A percentile compares a stretch with the other conserved stretches of the same genome.
These are phyloP conservation scores for Larix kaempferi DNA, from an alignment of 75 land plant genomes.

Conservation along the genomic window DNA sequence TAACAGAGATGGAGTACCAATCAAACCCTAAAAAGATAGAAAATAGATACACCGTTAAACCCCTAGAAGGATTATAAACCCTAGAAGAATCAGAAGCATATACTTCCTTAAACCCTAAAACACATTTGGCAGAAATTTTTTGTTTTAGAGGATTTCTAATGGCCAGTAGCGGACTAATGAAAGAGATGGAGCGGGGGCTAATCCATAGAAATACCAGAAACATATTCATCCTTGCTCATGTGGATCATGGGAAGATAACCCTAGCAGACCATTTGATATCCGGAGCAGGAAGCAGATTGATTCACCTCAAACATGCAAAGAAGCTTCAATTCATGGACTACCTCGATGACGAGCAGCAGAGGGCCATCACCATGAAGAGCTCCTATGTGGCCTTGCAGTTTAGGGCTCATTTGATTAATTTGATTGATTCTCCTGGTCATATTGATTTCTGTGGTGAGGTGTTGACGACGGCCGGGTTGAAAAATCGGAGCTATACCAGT, in stretches of 20 bases:
- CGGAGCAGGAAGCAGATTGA: slow-evolving; percentile 59
- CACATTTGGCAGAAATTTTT: no score
- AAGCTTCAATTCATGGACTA: slow-evolving; percentile 72
- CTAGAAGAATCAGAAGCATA: no score
- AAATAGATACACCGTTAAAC: no score
- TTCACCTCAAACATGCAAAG: slow-evolving; percentile 79
- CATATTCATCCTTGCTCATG: slow-evolving; percentile 93
- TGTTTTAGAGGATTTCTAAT: no score
- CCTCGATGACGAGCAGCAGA: slow-evolving; percentile 83
- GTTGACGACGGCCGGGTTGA: slow-evolving; percentile 78
- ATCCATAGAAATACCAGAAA: slow-evolving; percentile 36
- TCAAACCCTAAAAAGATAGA: no score
- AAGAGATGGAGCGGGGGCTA: neutral
- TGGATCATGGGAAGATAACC: slow-evolving; percentile 96
- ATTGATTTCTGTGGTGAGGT: slow-evolving; percentile 96
- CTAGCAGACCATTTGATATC: slow-evolving; percentile 91
- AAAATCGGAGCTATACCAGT: slow-evolving; percentile 48
- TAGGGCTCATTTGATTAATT: slow-evolving; percentile 52
- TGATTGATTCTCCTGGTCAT: slow-evolving; percentile 96
- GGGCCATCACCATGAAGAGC: slow-evolving; percentile 97
- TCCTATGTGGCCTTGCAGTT: slow-evolving; percentile 64
- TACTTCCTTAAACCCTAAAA: no score
- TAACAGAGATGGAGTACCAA: no score
- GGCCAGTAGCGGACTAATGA: no score
- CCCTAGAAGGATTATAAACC: no score